A percentile compares a stretch with the other conserved stretches of the same genome.
phyloP scores from a whole-genome alignment of 2,329 filamentous ascomycete species.

The Colletotrichum gigasporum region DNA sequence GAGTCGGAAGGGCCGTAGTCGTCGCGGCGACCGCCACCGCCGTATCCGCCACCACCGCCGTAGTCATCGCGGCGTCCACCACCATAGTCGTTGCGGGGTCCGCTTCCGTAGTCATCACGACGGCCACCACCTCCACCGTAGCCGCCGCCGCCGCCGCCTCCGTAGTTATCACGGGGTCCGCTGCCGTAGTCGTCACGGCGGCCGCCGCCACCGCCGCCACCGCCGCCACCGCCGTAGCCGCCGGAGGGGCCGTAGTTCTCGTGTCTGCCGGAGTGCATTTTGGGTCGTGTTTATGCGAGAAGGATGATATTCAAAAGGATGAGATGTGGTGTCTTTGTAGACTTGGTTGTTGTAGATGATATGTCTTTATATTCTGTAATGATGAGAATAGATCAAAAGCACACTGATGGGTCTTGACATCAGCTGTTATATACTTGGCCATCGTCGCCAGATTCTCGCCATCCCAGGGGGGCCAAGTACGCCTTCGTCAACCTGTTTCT shows the following conservation, averaged over 20 bases:
- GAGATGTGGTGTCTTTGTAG: background rate
- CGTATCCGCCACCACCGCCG: background rate
- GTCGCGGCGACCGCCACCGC: background rate
- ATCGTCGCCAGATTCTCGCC: background rate
- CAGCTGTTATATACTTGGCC: conserved; percentile 2
- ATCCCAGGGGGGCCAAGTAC: background rate
- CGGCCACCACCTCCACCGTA: background rate
- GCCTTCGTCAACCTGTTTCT: background rate
- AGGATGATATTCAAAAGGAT: background rate
- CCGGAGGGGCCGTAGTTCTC: conserved; percentile 26
- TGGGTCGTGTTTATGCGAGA: too few relatives aligned
- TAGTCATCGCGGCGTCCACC: conserved; percentile 3
- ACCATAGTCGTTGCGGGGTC: too few relatives aligned
- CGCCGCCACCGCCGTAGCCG: conserved; percentile 11
- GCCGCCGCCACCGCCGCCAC: background rate
- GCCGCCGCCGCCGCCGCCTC: background rate
- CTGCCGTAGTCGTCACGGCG: conserved; percentile 4
- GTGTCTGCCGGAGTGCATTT: conserved; percentile 24
- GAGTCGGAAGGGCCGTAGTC: conserved; percentile 10
- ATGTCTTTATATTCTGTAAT: background rate
- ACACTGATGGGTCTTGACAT: background rate
- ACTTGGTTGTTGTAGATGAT: background rate
- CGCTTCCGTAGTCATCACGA: background rate
- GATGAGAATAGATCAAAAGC: background rate
- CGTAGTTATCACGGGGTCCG: conserved; percentile 4